Evolutionary conservation across 2,329 filamentous ascomycete genomes (phyloP).

Genomic region (Triangularia verruculosa): DNA sequence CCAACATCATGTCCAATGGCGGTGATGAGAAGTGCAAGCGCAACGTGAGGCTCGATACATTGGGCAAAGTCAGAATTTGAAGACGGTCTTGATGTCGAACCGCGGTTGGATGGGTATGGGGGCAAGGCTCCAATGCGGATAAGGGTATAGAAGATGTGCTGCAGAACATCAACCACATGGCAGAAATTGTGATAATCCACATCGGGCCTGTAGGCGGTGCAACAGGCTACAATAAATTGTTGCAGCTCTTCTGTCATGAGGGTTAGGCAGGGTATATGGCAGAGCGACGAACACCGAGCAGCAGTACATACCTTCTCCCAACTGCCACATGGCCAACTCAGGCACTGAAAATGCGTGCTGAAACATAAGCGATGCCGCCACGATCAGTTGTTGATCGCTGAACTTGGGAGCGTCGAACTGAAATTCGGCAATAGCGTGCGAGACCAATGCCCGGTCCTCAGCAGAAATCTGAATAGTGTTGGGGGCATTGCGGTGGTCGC

Average conservation of each 20-base stretch:
- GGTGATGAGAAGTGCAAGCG: constrained; percentile 82
- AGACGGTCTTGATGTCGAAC: constrained; percentile 21
- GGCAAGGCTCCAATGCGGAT: constrained; percentile 74
- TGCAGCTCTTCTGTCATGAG: constrained; percentile 68
- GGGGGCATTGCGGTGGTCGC: not conserved
- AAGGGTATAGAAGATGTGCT: constrained; percentile 89
- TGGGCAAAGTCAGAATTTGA: constrained; percentile 65
- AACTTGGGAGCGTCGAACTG: constrained; percentile 87
- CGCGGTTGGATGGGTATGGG: constrained; percentile 52
- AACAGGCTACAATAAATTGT: constrained; percentile 81
- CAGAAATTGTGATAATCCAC: constrained; percentile 98
- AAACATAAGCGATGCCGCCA: constrained; percentile 83
- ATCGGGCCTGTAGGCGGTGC: constrained; percentile 92
- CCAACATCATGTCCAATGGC: constrained; percentile 98
- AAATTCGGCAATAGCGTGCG: constrained; percentile 70
- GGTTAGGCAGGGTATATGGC: constrained; percentile 9
- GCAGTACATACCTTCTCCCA: constrained; percentile 61
- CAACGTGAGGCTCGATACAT: constrained; percentile 82
- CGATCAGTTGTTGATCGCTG: constrained; percentile 83
- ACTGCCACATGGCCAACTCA: constrained; percentile 75
- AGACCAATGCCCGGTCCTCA: not conserved
- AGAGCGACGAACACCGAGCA: constrained; percentile 1
- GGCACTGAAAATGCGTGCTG: constrained; percentile 81
- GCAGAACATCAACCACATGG: constrained; percentile 92
- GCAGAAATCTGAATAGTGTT: not conserved